phyloP scores from a whole-genome alignment of 1,284 basidiomycete species.

The Schizophyllum amplum region DNA sequence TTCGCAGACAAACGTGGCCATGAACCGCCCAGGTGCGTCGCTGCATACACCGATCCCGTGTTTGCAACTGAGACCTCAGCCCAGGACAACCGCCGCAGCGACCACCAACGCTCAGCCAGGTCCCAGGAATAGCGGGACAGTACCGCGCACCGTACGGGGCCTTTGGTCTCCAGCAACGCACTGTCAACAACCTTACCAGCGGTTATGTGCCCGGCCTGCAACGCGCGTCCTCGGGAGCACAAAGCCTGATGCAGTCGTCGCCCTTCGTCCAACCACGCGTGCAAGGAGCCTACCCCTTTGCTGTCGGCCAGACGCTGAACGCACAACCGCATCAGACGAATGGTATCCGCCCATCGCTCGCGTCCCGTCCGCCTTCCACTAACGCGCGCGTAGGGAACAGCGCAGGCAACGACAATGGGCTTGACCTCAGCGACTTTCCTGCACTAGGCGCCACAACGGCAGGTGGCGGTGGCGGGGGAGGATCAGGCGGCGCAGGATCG shows the following conservation, averaged over 20 bases:
- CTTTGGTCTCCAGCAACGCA: constrained; percentile 58
- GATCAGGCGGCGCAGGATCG: constrained; percentile 54
- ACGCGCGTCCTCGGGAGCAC: constrained; percentile 27
- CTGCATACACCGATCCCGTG: neutral
- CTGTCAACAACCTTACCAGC: constrained; percentile 39
- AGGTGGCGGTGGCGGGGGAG: constrained; percentile 64
- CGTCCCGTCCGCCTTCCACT: constrained; percentile 30
- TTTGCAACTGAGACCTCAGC: neutral
- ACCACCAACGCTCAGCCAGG: constrained; percentile 63
- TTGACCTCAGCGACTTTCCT: constrained; percentile 82
- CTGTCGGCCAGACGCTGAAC: constrained; percentile 41
- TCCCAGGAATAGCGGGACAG: constrained; percentile 49
- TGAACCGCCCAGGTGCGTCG: neutral
- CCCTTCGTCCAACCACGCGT: constrained; percentile 41
- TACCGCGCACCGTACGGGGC: constrained; percentile 58
- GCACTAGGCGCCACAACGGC: constrained; percentile 59
- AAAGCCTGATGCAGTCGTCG: constrained; percentile 21
- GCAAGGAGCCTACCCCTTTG: constrained; percentile 54
- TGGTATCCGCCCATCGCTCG: constrained; percentile 30
- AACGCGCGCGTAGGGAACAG: constrained; percentile 49
- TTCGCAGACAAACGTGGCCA: neutral
- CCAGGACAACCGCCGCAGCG: constrained; percentile 73
- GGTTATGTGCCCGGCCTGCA: constrained; percentile 45
- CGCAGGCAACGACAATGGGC: constrained; percentile 55
- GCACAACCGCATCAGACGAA: constrained; percentile 53